phyloP scores from a whole-genome alignment of 306 rosid genomes.

The Mimosa bimucronata region DNA sequence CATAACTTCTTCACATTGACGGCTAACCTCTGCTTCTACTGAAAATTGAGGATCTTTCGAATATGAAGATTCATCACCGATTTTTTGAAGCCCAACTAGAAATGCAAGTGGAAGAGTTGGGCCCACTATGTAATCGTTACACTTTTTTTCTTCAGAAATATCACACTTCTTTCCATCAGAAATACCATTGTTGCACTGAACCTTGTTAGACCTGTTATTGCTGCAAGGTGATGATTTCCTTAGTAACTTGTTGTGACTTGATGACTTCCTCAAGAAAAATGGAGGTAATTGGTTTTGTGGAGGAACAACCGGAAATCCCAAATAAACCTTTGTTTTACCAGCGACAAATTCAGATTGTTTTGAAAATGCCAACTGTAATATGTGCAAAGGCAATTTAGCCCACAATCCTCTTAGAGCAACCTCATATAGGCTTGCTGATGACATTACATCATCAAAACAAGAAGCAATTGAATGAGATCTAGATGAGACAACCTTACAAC shows the following conservation, averaged over 20 bases:
- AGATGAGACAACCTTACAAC: constrained; percentile 53
- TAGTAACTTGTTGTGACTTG: too few species aligned
- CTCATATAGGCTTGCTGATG: constrained; percentile 56
- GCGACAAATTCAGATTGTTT: constrained; percentile 41
- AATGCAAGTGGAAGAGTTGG: constrained; percentile 71
- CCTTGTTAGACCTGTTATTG: constrained; percentile 10
- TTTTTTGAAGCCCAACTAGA: constrained; percentile 56
- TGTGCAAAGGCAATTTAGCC: constrained; percentile 66
- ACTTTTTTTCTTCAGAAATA: too few species aligned
- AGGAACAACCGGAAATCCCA: constrained; percentile 60
- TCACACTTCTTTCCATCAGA: too few species aligned
- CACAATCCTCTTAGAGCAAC: constrained; percentile 63
- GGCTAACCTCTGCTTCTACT: constrained; percentile 47
- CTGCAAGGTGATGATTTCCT: constrained; percentile 48
- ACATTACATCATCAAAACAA: constrained; percentile 32
- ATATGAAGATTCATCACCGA: constrained; percentile 43
- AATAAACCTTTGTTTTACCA: constrained; percentile 21
- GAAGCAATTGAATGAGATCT: constrained; percentile 48
- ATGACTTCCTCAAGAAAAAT: constrained; percentile 64
- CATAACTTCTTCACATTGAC: constrained; percentile 51
- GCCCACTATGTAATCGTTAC: constrained; percentile 50
- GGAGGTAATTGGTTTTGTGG: constrained; percentile 65
- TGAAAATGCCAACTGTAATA: constrained; percentile 58
- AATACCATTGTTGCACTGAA: constrained; percentile 2
- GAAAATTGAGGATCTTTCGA: constrained; percentile 47